phyloP scores from a whole-genome alignment of 179 eudicot genomes.

The Pouteria campechiana region DNA sequence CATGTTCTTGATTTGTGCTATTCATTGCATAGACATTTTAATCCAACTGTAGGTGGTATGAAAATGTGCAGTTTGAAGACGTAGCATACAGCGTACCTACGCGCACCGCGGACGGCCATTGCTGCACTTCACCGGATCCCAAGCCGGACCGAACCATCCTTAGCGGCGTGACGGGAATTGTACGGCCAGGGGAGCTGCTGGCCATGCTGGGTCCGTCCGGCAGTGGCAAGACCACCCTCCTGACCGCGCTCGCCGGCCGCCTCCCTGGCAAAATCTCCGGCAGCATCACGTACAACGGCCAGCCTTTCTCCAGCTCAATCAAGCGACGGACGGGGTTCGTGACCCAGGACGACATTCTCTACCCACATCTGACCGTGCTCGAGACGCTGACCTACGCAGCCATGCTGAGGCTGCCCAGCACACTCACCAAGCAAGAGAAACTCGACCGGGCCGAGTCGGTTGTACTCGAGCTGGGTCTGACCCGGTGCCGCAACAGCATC shows the following conservation, averaged over 20 bases:
- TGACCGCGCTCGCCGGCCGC: constrained; percentile 55
- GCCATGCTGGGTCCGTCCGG: constrained; percentile 86
- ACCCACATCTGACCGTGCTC: constrained; percentile 61
- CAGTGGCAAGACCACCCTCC: constrained; percentile 69
- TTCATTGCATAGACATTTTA: no score
- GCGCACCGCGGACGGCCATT: constrained; percentile 4
- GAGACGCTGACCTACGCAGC: constrained; percentile 59
- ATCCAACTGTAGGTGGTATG: no score
- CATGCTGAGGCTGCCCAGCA: constrained; percentile 33
- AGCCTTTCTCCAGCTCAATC: constrained; percentile 39
- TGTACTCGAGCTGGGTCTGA: constrained; percentile 36
- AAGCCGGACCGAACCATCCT: constrained; percentile 33
- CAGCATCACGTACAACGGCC: constrained; percentile 40
- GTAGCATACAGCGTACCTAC: constrained; percentile 34
- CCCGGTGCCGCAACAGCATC: constrained; percentile 33
- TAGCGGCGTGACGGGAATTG: constrained; percentile 42
- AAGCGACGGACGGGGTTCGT: constrained; percentile 58
- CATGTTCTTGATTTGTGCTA: not conserved
- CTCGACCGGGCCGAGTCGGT: constrained; percentile 40
- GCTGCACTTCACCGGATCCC: constrained; percentile 13
- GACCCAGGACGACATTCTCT: constrained; percentile 56
- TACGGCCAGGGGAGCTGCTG: constrained; percentile 56
- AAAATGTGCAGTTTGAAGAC: constrained; percentile 55
- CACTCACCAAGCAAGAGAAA: constrained; percentile 29
- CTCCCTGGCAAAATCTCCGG: constrained; percentile 35